These are phyloP conservation scores for Phytophthora pini DNA, from an alignment of 352 stramenopile genomes.

Conservation along the genomic window DNA sequence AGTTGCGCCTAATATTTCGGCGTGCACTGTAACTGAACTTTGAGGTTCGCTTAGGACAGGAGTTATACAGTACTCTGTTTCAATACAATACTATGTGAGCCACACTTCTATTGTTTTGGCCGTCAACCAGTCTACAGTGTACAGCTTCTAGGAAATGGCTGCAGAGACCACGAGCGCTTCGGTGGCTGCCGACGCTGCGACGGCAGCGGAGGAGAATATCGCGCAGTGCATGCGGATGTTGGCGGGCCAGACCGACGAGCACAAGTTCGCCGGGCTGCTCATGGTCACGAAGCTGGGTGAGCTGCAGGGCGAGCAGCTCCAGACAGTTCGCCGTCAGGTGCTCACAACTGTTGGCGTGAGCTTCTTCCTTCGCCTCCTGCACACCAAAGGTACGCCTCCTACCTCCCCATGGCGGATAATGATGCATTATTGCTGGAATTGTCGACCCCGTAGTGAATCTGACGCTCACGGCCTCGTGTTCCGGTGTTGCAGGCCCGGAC, in stretches of 20 bases:
- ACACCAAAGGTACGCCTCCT: conserved; percentile 60
- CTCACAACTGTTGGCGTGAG: conserved; percentile 63
- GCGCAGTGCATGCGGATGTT: conserved; percentile 79
- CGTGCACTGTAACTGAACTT: too few relatives aligned
- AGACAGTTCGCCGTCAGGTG: conserved; percentile 63
- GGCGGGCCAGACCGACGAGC: conserved; percentile 74
- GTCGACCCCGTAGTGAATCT: background rate
- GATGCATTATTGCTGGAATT: background rate
- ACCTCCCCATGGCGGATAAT: background rate
- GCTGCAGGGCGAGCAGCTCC: conserved; percentile 48
- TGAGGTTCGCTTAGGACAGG: too few relatives aligned
- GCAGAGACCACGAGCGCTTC: conserved; percentile 11
- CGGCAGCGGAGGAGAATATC: conserved; percentile 33
- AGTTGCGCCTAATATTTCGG: too few relatives aligned
- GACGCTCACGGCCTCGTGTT: background rate
- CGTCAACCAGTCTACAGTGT: conserved; percentile 9
- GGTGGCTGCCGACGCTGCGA: conserved; percentile 1
- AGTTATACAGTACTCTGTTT: background rate
- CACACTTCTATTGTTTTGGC: conserved; percentile 19
- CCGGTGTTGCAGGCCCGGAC: conserved; percentile 42
- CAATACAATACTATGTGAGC: conserved; percentile 9
- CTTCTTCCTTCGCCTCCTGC: conserved; percentile 85
- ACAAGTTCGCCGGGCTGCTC: conserved; percentile 88
- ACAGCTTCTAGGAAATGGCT: conserved; percentile 21
- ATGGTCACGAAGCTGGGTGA: conserved; percentile 86